Evolutionary conservation across 2,329 filamentous ascomycete genomes (phyloP).

Genomic region (Dactylellina cionopaga): DNA sequence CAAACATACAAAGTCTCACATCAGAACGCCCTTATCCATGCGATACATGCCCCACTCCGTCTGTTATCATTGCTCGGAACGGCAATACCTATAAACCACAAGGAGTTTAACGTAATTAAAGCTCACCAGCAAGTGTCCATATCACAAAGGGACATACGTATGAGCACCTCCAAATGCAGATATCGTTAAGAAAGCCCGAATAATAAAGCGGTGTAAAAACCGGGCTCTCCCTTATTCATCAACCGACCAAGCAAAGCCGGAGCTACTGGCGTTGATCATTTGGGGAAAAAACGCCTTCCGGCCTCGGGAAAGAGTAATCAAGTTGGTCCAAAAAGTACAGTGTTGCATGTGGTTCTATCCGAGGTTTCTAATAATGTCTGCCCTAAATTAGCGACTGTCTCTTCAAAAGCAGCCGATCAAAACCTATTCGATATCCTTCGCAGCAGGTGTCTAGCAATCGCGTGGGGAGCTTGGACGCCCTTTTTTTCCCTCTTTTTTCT

Average conservation of each 20-base stretch:
- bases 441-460: conserved; percentile 29
- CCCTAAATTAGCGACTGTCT: conserved; percentile 10
- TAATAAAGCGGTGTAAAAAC: background rate
- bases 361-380: conserved; percentile 20
- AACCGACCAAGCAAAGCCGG: background rate
- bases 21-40: conserved; percentile 2
- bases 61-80: conserved; percentile 1
- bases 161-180: background rate
- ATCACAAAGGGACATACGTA: conserved; percentile 6
- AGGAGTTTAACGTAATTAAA: too few relatives aligned
- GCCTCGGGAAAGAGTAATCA: conserved; percentile 40
- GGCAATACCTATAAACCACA: too few relatives aligned
- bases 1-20: background rate
- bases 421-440: conserved; percentile 8
- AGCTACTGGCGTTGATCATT: background rate
- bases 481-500: too few relatives aligned
- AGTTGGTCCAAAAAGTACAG: conserved; percentile 5
- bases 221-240: too few relatives aligned
- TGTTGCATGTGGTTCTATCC: conserved; percentile 36
- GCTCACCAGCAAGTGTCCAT: background rate
- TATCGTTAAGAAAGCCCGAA: background rate
- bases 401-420: conserved; percentile 20
- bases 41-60: background rate
- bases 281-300: conserved; percentile 34
- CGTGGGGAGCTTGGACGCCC: conserved; percentile 21